These are phyloP conservation scores for Lodderomyces oxycetoniae DNA, from an alignment of 1,139 yeast species.

Conservation along the genomic window DNA sequence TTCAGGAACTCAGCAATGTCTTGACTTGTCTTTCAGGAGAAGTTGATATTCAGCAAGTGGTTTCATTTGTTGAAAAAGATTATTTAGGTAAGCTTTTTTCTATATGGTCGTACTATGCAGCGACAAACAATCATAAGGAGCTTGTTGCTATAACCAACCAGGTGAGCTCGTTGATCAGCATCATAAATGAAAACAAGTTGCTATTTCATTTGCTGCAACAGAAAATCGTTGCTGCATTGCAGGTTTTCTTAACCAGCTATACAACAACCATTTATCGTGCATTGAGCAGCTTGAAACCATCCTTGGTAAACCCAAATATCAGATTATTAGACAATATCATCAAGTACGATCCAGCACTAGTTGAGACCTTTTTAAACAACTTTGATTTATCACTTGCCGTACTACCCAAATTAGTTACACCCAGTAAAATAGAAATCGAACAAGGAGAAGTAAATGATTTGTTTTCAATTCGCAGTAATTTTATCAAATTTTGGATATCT, in stretches of 20 bases:
- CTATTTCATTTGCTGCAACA: constrained; percentile 9
- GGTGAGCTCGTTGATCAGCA: constrained; percentile 23
- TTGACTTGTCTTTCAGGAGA: constrained; percentile 8
- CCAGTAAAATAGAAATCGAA: constrained; percentile 44
- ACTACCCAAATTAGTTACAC: constrained; percentile 58
- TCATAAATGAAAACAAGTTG: constrained; percentile 14
- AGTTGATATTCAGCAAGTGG: constrained; percentile 11
- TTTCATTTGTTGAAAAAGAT: constrained; percentile 15
- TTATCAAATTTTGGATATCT: constrained; percentile 58
- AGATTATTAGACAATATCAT: constrained; percentile 51
- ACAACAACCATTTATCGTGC: constrained; percentile 66
- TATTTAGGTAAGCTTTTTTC: constrained; percentile 20
- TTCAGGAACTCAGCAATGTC: constrained; percentile 13
- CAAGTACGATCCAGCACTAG: constrained; percentile 43
- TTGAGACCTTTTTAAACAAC: constrained; percentile 55
- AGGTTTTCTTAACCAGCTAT: constrained; percentile 51
- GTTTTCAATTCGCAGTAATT: constrained; percentile 48
- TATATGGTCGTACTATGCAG: constrained; percentile 60
- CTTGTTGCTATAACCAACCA: constrained; percentile 40
- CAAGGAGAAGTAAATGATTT: constrained; percentile 25
- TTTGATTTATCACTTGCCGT: constrained; percentile 66
- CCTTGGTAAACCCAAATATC: constrained; percentile 59
- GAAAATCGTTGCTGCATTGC: constrained; percentile 29
- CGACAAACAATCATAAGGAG: constrained; percentile 55
- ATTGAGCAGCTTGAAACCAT: constrained; percentile 53